Conservation (phyloP, 495 filamentous ascomycete species). For the Cladorrhinum samala region DNA sequence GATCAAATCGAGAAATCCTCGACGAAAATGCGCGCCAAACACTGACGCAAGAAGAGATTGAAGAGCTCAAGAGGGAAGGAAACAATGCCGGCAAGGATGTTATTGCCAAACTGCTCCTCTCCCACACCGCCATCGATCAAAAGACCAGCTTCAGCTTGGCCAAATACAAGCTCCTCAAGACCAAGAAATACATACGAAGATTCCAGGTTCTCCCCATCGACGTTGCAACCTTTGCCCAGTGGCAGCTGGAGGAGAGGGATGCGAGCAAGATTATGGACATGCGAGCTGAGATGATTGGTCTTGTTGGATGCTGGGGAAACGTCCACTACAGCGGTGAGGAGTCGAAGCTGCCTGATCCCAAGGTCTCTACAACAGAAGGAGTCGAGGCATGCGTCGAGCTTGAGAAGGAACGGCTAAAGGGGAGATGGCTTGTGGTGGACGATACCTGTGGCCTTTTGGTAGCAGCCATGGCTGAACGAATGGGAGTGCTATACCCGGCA, state of each 20-base stretch:
- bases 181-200: conserved; percentile 81
- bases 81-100: conserved; percentile 78
- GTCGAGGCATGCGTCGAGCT: conserved; percentile 19
- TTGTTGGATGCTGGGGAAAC: conserved; percentile 52
- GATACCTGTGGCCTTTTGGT: conserved; percentile 83
- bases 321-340: conserved; percentile 43
- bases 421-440: conserved; percentile 83
- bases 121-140: conserved; percentile 80
- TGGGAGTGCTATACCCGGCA: conserved; percentile 67
- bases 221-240: conserved; percentile 63
- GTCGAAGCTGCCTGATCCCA: conserved; percentile 24
- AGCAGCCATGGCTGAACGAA: conserved; percentile 82
- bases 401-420: conserved; percentile 31
- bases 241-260: conserved; percentile 71
- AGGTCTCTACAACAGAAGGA: conserved; percentile 18
- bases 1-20: conserved; percentile 70
- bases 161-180: conserved; percentile 92
- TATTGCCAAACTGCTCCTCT: conserved; percentile 76
- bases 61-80: conserved; percentile 75
- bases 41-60: conserved; percentile 80
- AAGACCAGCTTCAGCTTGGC: conserved; percentile 90
- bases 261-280: conserved; percentile 77
- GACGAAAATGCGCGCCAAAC: conserved; percentile 78
- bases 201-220: conserved; percentile 83
- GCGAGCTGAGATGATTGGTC: conserved; percentile 74